Base-by-base conservation (phyloP, 2,329 filamentous ascomycete species). In the Neopestalotiopsis sp. region DNA sequence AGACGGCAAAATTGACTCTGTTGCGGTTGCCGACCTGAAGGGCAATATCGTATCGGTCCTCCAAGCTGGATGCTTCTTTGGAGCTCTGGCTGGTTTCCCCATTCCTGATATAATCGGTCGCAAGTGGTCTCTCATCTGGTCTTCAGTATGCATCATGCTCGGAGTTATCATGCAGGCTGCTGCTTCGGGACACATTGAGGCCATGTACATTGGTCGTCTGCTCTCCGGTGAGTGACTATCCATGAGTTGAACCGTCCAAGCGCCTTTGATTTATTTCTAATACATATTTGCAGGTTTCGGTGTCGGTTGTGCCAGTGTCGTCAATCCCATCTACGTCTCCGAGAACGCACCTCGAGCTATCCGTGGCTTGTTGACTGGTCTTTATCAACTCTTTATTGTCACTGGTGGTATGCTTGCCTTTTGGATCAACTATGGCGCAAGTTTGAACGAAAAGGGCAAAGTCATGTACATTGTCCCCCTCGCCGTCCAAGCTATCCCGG, bases 11-110 rank as follows among this genome's bases (percentile, higher is more conserved):
- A 75, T 81, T 32, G 77, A 79, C 65, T 76, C 78, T 38, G 78
- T 82, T 2, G 84, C 79, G 4, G 78, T 80, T 49, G 88, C 88
- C 53, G 86, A 91, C 74, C 80, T 91, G 3, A 84, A 85, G 34
- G 87, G 88, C 67, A 91, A 91, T 75, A 90, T 91, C 69, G 89
- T 90, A n/a, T 90, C 88, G 5, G 89, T 87, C 10, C 76, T 83
- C 28, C 81, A 83, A 70, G 81, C 81, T 17, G 81, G 81, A 42
- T 82, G 80, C 71, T 82, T 82, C 70, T 74, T 78, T 30, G 81
- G 81, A 12, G 75, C 80, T n/a, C 76, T 82, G n/a, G 71, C 76
- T n/a, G 85, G 86, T 7, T 86, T 83, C 34, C 86, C 81, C 71
- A 73, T 88, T 61, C 84, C 87, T 9, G 86, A 88, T 72, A 79